Base-by-base conservation (phyloP, 2,329 filamentous ascomycete genomes). In the Alternaria dauci region DNA sequence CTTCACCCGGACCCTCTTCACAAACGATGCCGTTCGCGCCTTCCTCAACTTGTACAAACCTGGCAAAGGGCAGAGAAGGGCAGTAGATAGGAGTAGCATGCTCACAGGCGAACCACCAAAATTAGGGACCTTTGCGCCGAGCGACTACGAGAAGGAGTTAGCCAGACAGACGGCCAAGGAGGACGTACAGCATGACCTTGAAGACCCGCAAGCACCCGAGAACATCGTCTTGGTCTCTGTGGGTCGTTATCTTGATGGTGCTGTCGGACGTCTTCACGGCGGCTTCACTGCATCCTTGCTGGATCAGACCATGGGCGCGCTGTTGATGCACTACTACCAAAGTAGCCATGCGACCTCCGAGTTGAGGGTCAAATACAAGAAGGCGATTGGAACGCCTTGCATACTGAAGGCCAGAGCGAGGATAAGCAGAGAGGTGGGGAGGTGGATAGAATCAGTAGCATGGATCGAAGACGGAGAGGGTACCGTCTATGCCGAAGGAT, bases 391-490 rank as follows among this genome's bases (percentile, higher is more conserved):
- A 4, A 74, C 72, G 25, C 72, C 71, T 4, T 59, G 61, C 42
- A 63, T 74, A 8, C 26, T 73, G 38, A 54, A 71, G 28, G 62
- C 58, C 39, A 59, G 70, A 26, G 65, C 62, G 18, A 70, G 67
- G 50, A 30, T 74, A 9, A 58, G 67, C 20, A 62, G 59, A 46
- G 71, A 72, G 59, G 62, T 58, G 34, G 72, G 72, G 4, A 59
- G 66, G 42, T 73, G 65, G 63, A 55, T 71, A 26, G 67, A 73
- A 51, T 61, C 62, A 8, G 54, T 65, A 11, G 68, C 62, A 2
- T 70, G 61, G 65, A 32, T 74, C 2, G 70, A 76, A 41, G 66
- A 75, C 62, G 72, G 72, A 5, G 34, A 58, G 4, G 72, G 68
- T 7, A 68, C 57, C 5, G 61, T 74, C 3, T 72, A 67, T 53